phyloP scores from a whole-genome alignment of 768 basidiomycete species.

The Scleroderma citrinum region DNA sequence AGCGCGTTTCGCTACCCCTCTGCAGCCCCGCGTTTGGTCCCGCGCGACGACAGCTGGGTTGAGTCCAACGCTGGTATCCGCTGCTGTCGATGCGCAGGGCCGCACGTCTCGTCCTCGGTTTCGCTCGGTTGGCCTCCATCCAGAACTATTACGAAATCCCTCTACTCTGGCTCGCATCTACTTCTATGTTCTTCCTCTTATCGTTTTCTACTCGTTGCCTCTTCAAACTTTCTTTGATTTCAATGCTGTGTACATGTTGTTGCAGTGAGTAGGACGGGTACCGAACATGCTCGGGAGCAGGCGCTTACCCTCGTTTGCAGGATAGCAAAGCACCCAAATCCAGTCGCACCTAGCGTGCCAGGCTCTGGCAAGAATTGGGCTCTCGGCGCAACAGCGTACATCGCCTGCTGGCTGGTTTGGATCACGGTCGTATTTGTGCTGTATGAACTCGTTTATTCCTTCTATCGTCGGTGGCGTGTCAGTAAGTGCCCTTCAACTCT shows the following conservation, averaged over 20 bases:
- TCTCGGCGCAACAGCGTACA: slow-evolving; percentile 75
- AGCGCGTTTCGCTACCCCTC: slow-evolving; percentile 36
- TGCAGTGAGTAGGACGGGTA: slow-evolving; percentile 58
- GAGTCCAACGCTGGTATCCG: slow-evolving; percentile 40
- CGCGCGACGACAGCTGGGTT: slow-evolving; percentile 44
- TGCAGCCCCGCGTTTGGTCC: slow-evolving; percentile 51
- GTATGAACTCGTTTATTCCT: slow-evolving; percentile 75
- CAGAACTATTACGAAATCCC: slow-evolving; percentile 62
- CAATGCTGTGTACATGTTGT: slow-evolving; percentile 76
- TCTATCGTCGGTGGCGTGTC: slow-evolving; percentile 68
- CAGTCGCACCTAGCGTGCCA: slow-evolving; percentile 60
- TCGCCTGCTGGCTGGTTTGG: slow-evolving; percentile 76
- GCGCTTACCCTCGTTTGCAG: slow-evolving; percentile 31
- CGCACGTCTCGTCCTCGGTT: slow-evolving; percentile 57
- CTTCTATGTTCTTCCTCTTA: slow-evolving; percentile 64
- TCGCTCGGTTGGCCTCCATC: slow-evolving; percentile 57
- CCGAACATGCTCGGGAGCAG: not conserved
- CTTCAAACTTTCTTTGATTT: slow-evolving; percentile 86
- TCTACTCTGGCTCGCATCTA: slow-evolving; percentile 48
- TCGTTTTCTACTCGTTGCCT: slow-evolving; percentile 66
- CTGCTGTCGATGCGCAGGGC: slow-evolving; percentile 27
- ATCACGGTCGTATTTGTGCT: slow-evolving; percentile 65
- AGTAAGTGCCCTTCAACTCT: slow-evolving; percentile 46
- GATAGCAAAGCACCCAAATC: slow-evolving; percentile 69
- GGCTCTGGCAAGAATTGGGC: slow-evolving; percentile 77